phyloP scores from a whole-genome alignment of 1,139 yeast genomes.

The Candida pseudocylindracea region DNA sequence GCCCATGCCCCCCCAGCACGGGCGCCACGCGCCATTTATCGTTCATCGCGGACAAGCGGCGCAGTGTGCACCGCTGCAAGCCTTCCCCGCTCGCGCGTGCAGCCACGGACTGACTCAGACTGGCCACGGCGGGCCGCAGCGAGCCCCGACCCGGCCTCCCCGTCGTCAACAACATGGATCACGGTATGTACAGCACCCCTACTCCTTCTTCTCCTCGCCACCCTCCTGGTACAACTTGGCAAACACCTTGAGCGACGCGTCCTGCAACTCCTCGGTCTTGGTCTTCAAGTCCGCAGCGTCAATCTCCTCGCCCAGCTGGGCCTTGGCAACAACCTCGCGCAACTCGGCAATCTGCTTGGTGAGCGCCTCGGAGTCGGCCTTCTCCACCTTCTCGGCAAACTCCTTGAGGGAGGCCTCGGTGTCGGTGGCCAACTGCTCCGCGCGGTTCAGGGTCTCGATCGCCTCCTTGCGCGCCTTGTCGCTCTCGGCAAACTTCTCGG shows the following conservation, averaged over 20 bases:
- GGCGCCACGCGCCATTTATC: too few relatives aligned
- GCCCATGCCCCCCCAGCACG: too few relatives aligned
- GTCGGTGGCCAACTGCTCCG: conserved; percentile 91
- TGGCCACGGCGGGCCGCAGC: too few relatives aligned
- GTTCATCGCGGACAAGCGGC: too few relatives aligned
- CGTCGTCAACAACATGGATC: too few relatives aligned
- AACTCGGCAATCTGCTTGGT: conserved; percentile 53
- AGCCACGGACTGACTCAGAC: too few relatives aligned
- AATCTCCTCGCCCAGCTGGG: conserved; percentile 82
- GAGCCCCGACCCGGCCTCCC: too few relatives aligned
- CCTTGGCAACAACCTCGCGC: conserved; percentile 84
- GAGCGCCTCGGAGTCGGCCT: conserved; percentile 73
- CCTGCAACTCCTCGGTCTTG: conserved; percentile 90
- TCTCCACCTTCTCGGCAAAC: conserved; percentile 82
- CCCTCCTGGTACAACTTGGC: conserved; percentile 87
- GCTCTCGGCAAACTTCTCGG: conserved; percentile 92
- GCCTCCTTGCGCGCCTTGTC: conserved; percentile 92
- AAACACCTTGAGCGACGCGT: conserved; percentile 78
- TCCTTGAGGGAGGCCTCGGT: conserved; percentile 88
- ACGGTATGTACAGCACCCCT: conserved; percentile 1
- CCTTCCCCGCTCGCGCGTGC: too few relatives aligned
- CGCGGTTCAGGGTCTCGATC: conserved; percentile 90
- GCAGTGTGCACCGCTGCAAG: too few relatives aligned
- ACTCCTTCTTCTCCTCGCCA: conserved; percentile 9
- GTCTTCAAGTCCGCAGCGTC: conserved; percentile 67